These are phyloP conservation scores for Fusarium duplospermum DNA, from an alignment of 2,329 filamentous ascomycete species.

Conservation along the genomic window DNA sequence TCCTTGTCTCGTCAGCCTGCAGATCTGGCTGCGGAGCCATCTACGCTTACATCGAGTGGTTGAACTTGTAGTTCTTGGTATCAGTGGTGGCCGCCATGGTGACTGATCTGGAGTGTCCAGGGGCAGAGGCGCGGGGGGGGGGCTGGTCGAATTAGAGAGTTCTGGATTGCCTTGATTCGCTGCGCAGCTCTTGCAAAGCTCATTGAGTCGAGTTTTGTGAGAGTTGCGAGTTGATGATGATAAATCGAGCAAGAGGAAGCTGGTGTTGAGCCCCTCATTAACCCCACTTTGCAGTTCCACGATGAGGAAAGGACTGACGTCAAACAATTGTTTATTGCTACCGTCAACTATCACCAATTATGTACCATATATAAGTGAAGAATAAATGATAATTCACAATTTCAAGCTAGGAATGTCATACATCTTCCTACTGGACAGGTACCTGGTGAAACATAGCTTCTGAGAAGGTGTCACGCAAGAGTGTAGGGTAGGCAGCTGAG, in stretches of 20 bases:
- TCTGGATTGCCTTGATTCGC: slow-evolving; percentile 41
- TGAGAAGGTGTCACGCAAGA: background rate
- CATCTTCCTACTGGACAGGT: background rate
- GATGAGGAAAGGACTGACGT: slow-evolving; percentile 23
- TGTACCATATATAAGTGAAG: background rate
- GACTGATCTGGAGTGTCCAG: slow-evolving; percentile 60
- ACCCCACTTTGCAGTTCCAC: slow-evolving; percentile 24
- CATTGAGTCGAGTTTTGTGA: slow-evolving; percentile 32
- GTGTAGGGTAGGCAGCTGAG: background rate
- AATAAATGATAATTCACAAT: background rate
- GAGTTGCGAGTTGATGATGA: background rate
- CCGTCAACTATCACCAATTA: background rate
- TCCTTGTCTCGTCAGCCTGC: slow-evolving; percentile 63
- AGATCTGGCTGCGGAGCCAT: background rate
- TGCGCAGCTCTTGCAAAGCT: slow-evolving; percentile 40
- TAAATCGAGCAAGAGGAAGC: slow-evolving; percentile 9
- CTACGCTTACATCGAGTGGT: slow-evolving; percentile 82
- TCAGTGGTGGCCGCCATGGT: slow-evolving; percentile 83
- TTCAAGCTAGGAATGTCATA: background rate
- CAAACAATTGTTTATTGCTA: background rate
- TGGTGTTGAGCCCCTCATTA: slow-evolving; percentile 18
- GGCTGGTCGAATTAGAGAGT: slow-evolving; percentile 23
- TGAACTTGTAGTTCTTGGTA: slow-evolving; percentile 81
- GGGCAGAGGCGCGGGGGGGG: slow-evolving; percentile 2
- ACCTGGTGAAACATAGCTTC: background rate